Conservation (phyloP, 495 filamentous ascomycete genomes). For the Talaromyces liani region DNA sequence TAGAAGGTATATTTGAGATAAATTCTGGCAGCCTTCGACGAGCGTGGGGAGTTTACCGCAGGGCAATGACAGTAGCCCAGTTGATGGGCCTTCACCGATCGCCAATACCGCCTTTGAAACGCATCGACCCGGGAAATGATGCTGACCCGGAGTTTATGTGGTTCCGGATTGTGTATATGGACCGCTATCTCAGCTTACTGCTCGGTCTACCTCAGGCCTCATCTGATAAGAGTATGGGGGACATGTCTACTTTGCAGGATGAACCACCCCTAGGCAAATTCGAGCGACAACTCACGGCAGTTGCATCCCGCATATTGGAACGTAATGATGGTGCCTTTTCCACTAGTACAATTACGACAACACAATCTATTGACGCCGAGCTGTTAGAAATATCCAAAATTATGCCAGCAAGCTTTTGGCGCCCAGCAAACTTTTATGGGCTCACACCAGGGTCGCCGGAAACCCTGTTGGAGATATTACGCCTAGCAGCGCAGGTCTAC, state of each 20-base stretch:
- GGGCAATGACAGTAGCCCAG: constrained; percentile 32
- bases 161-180: constrained; percentile 11
- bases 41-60: constrained; percentile 28
- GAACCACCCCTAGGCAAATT: not conserved
- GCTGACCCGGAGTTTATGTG: constrained; percentile 5
- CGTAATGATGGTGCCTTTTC: not conserved
- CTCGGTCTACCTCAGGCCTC: constrained; percentile 35
- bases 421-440: not conserved
- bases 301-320: constrained; percentile 1
- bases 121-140: not conserved
- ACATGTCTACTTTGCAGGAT: not conserved
- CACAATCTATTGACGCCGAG: constrained; percentile 4
- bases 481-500: constrained; percentile 27
- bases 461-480: constrained; percentile 10
- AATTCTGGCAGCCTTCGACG: constrained; percentile 38
- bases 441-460: not conserved
- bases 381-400: not conserved
- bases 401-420: constrained; percentile 6
- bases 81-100: constrained; percentile 6
- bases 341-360: not conserved
- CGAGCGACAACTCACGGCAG: constrained; percentile 1
- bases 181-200: constrained; percentile 28
- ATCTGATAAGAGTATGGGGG: constrained; percentile 12
- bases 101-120: not conserved
- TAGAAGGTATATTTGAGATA: constrained; percentile 32